These are phyloP conservation scores for Tephrocybe rancida DNA, from an alignment of 768 basidiomycete genomes.

Conservation along the genomic window DNA sequence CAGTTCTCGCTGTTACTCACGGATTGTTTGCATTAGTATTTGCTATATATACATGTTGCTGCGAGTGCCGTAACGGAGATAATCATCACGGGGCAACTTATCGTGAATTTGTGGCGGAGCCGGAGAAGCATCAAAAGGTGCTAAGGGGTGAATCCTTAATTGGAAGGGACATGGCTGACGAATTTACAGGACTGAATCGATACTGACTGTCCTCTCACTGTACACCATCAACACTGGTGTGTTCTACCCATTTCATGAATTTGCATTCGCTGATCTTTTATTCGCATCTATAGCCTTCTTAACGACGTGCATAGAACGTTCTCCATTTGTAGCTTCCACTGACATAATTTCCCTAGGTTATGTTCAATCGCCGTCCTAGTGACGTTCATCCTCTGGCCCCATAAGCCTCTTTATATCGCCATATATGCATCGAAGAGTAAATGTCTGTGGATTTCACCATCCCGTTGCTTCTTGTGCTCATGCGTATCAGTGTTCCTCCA, in stretches of 20 bases:
- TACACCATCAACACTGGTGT: conserved; percentile 10
- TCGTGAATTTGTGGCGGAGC: neutral
- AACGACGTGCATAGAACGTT: neutral
- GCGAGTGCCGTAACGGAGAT: conserved; percentile 3
- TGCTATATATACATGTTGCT: conserved; percentile 6
- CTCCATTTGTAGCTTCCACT: neutral
- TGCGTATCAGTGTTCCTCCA: conserved; percentile 3
- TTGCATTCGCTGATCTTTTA: neutral
- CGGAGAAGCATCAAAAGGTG: conserved; percentile 2
- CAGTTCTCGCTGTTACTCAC: neutral
- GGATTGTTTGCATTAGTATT: neutral
- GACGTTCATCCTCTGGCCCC: conserved; percentile 11
- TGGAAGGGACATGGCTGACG: neutral
- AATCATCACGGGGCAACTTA: conserved; percentile 3
- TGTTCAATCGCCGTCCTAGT: conserved; percentile 11
- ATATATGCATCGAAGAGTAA: conserved; percentile 11
- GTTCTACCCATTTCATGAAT: neutral
- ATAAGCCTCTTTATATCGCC: conserved; percentile 10
- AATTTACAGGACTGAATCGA: conserved; percentile 6
- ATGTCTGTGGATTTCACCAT: neutral
- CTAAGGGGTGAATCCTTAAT: neutral
- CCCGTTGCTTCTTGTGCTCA: neutral
- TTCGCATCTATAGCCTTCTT: neutral
- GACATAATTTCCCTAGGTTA: neutral
- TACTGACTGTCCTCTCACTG: neutral